Base-by-base conservation (phyloP, 1,139 yeast genomes). In the Hyphopichia wangnamkhiaoensis region DNA sequence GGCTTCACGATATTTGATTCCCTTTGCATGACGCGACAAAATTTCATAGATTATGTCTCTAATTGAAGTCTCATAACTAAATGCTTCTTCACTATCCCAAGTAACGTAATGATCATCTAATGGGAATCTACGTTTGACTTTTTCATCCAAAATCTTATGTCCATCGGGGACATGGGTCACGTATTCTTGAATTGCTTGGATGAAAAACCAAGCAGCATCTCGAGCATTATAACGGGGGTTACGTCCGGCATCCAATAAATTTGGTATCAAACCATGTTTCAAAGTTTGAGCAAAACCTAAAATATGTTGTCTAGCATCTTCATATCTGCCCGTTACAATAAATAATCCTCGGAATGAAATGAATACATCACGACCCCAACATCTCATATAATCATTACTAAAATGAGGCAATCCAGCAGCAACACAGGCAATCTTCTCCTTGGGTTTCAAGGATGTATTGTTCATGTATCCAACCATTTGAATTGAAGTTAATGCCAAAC, bases 331-430 rank as follows among this genome's bases (percentile, higher is more conserved):
- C 0, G 96, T 77, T 1, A 85, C 83, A 30, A 91, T 65, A 44
- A 90, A 65, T 36, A 91, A 70, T 0, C 98, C 98, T 47, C 96
- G 72, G 40, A 86, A 73, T 0, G 96, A 78, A 40, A 93, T 84
- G 57, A 93, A 93, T 2, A 90, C 95, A 64, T 93, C 98, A 57
- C 98, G 77, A 23, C 98, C 98, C 98, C 98, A 93, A 59, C 97
- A 89, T 62, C 98, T 76, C 96, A 91, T 90, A 60, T 87, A 90
- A 50, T 84, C 89, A 42, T 76, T 78, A 55, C 94, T 82, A 61
- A 93, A 93, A 64, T 91, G 97, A 2, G 98, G 98, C 44, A 93
- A 74, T 0, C 98, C 98, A 2, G 98, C 98, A 13, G 98, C 96
- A 77, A 93, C 71, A 34, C 89, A 79, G 2, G 95, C 86, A 12